Conservation (phyloP, 106 monocot species). For the Dendrobium officinale region DNA sequence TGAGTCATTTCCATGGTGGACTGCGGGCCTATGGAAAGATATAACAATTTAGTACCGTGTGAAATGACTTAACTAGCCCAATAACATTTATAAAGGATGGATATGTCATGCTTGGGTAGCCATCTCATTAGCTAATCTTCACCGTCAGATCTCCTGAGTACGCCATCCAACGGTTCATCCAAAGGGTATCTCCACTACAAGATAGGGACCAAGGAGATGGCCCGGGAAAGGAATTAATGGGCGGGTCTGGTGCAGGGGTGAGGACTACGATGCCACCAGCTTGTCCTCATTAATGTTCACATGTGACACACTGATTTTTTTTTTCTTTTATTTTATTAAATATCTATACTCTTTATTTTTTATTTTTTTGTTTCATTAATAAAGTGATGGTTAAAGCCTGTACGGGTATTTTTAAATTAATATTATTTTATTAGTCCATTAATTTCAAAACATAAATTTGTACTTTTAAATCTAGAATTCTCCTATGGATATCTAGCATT, state of each 20-base stretch:
- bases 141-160: neutral
- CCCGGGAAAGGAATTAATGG: neutral
- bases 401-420: too few species aligned
- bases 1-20: too few species aligned
- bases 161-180: neutral
- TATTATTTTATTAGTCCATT: too few species aligned
- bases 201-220: neutral
- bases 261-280: conserved; percentile 6
- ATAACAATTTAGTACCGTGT: too few species aligned
- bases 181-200: too few species aligned
- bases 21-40: too few species aligned
- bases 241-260: neutral
- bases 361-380: neutral
- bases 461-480: neutral
- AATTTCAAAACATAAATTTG: too few species aligned
- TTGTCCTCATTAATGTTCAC: conserved; percentile 3
- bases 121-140: neutral
- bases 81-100: neutral
- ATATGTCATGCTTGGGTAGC: neutral
- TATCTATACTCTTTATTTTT: neutral
- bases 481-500: neutral
- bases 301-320: neutral
- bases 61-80: neutral
- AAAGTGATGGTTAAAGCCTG: neutral
- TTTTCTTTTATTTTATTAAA: neutral